Conservation (phyloP, 2,329 filamentous ascomycete genomes). For the Metarhizium rileyi region DNA sequence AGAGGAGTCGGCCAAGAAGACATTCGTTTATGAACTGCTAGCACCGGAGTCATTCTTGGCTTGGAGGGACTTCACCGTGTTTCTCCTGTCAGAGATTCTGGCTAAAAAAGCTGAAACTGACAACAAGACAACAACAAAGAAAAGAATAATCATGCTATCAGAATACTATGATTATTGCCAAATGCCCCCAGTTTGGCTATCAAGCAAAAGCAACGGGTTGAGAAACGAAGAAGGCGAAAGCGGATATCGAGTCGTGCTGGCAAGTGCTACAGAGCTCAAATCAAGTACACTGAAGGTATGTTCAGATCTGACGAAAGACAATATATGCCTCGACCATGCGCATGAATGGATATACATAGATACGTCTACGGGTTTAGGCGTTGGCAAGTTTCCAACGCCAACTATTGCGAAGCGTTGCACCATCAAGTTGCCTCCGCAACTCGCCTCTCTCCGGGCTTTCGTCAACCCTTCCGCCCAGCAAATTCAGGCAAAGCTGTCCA, state of each 20-base stretch:
- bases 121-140: background rate
- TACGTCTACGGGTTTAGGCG: conserved; percentile 7
- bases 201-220: background rate
- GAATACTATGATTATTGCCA: background rate
- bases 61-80: conserved; percentile 39
- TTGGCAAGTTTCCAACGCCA: conserved; percentile 5
- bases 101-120: background rate
- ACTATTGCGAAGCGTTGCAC: background rate
- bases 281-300: background rate
- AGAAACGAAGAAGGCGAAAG: background rate
- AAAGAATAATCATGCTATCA: background rate
- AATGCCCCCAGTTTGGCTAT: too few relatives aligned
- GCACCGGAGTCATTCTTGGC: conserved; percentile 27
- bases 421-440: background rate
- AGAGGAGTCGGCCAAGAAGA: conserved; percentile 21
- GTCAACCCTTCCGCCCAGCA: background rate
- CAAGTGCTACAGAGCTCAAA: background rate
- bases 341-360: conserved; percentile 31
- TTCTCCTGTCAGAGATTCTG: conserved; percentile 29
- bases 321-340: conserved; percentile 25
- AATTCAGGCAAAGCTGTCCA: conserved; percentile 23
- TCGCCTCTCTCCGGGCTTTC: background rate
- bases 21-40: conserved; percentile 42
- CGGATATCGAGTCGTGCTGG: background rate
- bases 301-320: background rate